Conservation (phyloP, 495 filamentous ascomycete species). For the Hypoxylon intermedium region DNA sequence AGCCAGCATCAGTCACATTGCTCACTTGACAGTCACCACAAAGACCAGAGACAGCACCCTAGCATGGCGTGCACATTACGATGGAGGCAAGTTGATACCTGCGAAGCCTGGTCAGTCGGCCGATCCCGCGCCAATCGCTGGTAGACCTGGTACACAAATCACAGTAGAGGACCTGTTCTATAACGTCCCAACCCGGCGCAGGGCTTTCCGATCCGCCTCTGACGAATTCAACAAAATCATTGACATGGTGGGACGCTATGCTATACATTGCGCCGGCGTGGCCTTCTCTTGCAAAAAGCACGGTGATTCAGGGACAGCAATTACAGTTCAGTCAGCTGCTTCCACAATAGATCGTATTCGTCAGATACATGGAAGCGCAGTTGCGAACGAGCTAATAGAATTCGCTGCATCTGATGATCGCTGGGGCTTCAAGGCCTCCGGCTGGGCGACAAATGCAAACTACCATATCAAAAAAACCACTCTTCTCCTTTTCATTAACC, state of each 20-base stretch:
- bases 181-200: constrained; percentile 86
- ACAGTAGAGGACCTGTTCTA: constrained; percentile 98
- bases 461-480: constrained; percentile 92
- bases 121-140: constrained; percentile 87
- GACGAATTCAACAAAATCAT: constrained; percentile 99
- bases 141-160: constrained; percentile 94
- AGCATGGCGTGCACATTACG: constrained; percentile 88
- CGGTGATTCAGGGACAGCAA: constrained; percentile 81
- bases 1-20: constrained; percentile 98
- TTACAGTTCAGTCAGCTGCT: constrained; percentile 76
- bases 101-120: constrained; percentile 90
- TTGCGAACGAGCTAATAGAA: constrained; percentile 88
- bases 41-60: constrained; percentile 88
- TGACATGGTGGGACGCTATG: constrained; percentile 91
- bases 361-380: constrained; percentile 82
- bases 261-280: constrained; percentile 90
- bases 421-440: constrained; percentile 82
- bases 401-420: constrained; percentile 75
- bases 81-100: constrained; percentile 80
- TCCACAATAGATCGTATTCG: constrained; percentile 82
- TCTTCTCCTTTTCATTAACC: constrained; percentile 94
- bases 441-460: constrained; percentile 91
- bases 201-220: constrained; percentile 87
- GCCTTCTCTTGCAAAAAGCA: constrained; percentile 97
- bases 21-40: constrained; percentile 93